These are phyloP conservation scores for Boeremia lycopersici DNA, from an alignment of 2,329 filamentous ascomycete genomes.

Conservation along the genomic window DNA sequence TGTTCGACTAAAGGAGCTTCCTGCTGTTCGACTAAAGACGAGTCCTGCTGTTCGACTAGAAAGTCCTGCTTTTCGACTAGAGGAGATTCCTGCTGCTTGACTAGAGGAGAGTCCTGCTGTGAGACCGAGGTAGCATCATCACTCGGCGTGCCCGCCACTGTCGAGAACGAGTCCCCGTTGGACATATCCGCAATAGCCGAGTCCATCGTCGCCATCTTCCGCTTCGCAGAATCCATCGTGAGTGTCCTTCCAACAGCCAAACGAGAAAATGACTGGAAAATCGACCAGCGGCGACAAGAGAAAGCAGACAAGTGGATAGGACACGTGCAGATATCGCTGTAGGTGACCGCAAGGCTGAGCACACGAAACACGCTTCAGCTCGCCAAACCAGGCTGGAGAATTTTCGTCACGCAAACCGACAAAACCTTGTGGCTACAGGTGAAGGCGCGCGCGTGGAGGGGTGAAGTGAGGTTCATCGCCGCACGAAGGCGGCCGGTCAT, in stretches of 20 bases:
- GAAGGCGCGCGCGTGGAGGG: not conserved
- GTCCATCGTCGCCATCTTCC: slow-evolving; percentile 11
- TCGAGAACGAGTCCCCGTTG: not conserved
- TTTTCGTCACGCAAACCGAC: too few species aligned
- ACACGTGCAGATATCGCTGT: too few species aligned
- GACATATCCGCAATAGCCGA: slow-evolving; percentile 17
- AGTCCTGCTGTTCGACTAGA: too few species aligned
- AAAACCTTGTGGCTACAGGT: not conserved
- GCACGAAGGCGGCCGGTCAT: not conserved
- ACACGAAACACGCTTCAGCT: not conserved
- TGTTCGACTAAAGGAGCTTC: not conserved
- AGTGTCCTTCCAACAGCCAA: not conserved
- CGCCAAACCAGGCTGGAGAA: too few species aligned
- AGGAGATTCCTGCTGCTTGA: too few species aligned
- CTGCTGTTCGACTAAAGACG: too few species aligned
- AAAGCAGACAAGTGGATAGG: too few species aligned
- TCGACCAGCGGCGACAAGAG: not conserved
- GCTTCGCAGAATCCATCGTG: slow-evolving; percentile 3
- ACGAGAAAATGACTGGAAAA: not conserved
- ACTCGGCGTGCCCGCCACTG: not conserved
- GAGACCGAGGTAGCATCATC: too few species aligned
- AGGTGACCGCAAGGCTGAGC: not conserved
- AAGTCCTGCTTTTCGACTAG: too few species aligned
- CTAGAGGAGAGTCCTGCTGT: not conserved
- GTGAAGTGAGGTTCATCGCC: slow-evolving; percentile 11